phyloP scores from a whole-genome alignment of 2,329 filamentous ascomycete genomes.

The Esteya vermicola region DNA sequence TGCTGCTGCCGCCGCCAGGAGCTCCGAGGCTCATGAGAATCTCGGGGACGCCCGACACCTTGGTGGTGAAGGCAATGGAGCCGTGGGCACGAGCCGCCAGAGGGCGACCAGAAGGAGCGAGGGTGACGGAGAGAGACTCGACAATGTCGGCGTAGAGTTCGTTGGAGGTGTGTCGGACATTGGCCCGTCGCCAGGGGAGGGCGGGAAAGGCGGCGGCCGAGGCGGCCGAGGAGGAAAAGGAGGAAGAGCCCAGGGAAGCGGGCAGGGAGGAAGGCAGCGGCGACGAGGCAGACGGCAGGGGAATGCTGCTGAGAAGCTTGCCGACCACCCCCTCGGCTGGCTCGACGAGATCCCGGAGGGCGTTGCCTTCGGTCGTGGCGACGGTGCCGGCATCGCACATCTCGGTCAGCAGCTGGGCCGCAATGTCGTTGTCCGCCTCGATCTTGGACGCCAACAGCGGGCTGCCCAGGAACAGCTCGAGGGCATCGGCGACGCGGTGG shows the following conservation, averaged over 20 bases:
- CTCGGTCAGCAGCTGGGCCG: conserved; percentile 82
- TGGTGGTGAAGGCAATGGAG: conserved; percentile 86
- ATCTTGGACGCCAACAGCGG: conserved; percentile 78
- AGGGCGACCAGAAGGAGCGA: conserved; percentile 80
- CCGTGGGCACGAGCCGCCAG: conserved; percentile 80
- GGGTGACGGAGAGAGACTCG: conserved; percentile 73
- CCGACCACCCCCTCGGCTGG: conserved; percentile 83
- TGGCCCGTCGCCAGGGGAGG: conserved; percentile 78
- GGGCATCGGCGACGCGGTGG: conserved; percentile 78
- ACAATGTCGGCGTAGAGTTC: conserved; percentile 94
- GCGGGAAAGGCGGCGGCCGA: conserved; percentile 29
- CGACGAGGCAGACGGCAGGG: conserved; percentile 37
- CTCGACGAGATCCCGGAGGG: conserved; percentile 79
- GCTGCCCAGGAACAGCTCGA: conserved; percentile 87
- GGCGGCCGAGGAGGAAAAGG: conserved; percentile 16
- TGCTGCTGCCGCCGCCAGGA: conserved; percentile 50
- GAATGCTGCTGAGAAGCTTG: conserved; percentile 77
- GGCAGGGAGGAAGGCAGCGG: conserved; percentile 1
- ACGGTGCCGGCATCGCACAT: conserved; percentile 94
- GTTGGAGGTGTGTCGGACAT: conserved; percentile 91
- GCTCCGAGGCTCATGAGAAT: conserved; percentile 69
- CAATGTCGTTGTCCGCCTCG: conserved; percentile 81
- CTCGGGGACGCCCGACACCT: conserved; percentile 89
- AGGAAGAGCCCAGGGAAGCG: too few species aligned
- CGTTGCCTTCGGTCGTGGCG: conserved; percentile 81